phyloP scores from a whole-genome alignment of 2,329 filamentous ascomycete genomes.

The Pochonia chlamydosporia region DNA sequence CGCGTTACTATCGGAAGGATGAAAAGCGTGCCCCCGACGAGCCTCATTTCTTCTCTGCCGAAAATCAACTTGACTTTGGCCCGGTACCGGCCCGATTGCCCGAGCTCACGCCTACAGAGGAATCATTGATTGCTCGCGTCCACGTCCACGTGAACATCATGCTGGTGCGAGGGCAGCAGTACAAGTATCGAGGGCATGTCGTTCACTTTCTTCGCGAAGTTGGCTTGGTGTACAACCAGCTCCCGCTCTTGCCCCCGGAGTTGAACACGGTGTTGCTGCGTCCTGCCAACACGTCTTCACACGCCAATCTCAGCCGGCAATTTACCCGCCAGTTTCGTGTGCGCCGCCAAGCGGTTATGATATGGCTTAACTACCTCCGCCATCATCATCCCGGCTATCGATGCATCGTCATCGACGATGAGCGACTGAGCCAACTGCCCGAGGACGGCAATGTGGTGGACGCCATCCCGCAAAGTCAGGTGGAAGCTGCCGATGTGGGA shows the following conservation, averaged over 20 bases:
- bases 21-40: slow-evolving; percentile 2
- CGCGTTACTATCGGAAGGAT: slow-evolving; percentile 4
- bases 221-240: slow-evolving; percentile 6
- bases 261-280: slow-evolving; percentile 8
- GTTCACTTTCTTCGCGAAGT: too few species aligned
- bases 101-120: background rate
- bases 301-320: slow-evolving; percentile 5
- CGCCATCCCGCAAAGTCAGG: too few species aligned
- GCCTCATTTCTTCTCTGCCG: slow-evolving; percentile 1
- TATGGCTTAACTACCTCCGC: slow-evolving; percentile 8
- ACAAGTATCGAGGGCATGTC: slow-evolving; percentile 9
- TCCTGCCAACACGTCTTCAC: slow-evolving; percentile 4
- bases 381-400: slow-evolving; percentile 8
- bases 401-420: slow-evolving; percentile 4
- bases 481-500: slow-evolving; percentile 3
- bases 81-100: background rate
- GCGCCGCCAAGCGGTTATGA: background rate
- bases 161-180: slow-evolving; percentile 5
- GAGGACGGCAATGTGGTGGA: slow-evolving; percentile 6
- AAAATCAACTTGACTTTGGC: background rate
- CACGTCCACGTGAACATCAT: background rate
- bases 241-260: slow-evolving; percentile 6
- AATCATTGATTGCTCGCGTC: background rate
- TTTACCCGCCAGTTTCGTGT: slow-evolving; percentile 6
- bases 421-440: slow-evolving; percentile 6